Base-by-base conservation (phyloP, 352 stramenopile species). In the Phytophthora hybrid region DNA sequence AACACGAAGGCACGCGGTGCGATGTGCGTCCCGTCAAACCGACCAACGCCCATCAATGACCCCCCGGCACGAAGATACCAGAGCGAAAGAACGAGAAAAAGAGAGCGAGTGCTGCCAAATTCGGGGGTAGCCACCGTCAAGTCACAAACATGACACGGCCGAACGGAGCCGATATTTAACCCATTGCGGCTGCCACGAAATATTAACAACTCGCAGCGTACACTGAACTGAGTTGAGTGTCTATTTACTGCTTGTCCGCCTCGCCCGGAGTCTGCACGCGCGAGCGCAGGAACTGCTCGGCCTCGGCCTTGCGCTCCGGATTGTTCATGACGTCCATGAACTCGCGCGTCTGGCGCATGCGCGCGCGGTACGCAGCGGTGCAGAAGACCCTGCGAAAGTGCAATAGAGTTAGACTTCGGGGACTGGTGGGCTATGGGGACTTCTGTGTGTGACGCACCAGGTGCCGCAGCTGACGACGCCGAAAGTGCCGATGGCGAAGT, bases 271-370 rank as follows among this genome's bases (percentile, higher is more conserved):
- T 66, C 37, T 82, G 47, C 19, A 94, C 87, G 55, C 87, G 77
- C 34, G 87, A 94, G 29, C 80, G 81, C 46, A 93, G 59, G 68
- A 94, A 94, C 70, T 94, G 79, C 69, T 93, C 80, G n/a, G 87
- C 87, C 54, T 94, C 87, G 4, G 83, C 73, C 51, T 88, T 90
- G 32, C 80, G 84, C 18, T 88, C 81, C 6, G 87, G 87, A 77
- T 94, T 83, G 78, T 94, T 94, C 87, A 94, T 94, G 9, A 88
- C 76, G 55, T 93, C 87, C 87, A 94, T 94, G 73, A 94, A 94
- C 55, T 93, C 69, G 4, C 88, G 84, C 39, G 84, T 95, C 77
- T 93, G 87, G 23, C 62, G 77, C 34, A 82, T 72, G 52, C 82
- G 81, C 16, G 76, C 69, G 37, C 85, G 62, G 66, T 94, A 88